These are phyloP conservation scores for Cercospora brassicicola DNA, from an alignment of 2,329 filamentous ascomycete species.

Conservation along the genomic window DNA sequence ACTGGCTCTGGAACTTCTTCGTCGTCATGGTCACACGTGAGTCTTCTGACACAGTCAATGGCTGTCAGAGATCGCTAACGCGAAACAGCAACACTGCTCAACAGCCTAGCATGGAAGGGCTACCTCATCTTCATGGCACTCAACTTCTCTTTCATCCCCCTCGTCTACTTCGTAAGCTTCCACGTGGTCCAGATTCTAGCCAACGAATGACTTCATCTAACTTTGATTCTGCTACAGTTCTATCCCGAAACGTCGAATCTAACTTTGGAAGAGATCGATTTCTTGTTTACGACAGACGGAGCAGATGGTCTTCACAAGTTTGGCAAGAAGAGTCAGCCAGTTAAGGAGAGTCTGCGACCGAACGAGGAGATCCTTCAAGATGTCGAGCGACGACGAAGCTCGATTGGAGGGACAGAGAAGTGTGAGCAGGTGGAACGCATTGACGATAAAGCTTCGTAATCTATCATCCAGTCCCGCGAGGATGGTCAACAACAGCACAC, in stretches of 20 bases:
- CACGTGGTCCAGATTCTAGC: not conserved
- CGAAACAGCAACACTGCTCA: slow-evolving; percentile 11
- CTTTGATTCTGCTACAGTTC: slow-evolving; percentile 2
- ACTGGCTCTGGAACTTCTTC: slow-evolving; percentile 54
- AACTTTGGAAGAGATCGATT: slow-evolving; percentile 49
- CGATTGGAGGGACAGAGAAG: slow-evolving; percentile 1
- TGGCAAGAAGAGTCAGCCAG: slow-evolving; percentile 27
- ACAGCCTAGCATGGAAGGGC: slow-evolving; percentile 50
- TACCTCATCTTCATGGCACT: slow-evolving; percentile 56
- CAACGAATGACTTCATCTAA: not conserved
- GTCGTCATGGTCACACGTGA: slow-evolving; percentile 30
- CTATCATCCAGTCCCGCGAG: no score
- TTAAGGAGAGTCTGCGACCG: slow-evolving; percentile 29
- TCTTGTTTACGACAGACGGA: slow-evolving; percentile 42
- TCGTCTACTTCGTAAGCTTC: slow-evolving; percentile 47
- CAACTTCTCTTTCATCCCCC: slow-evolving; percentile 49
- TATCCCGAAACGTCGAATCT: slow-evolving; percentile 47
- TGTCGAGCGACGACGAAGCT: slow-evolving; percentile 18
- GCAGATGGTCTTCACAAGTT: slow-evolving; percentile 29
- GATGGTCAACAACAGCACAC: not conserved
- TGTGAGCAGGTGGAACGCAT: slow-evolving; percentile 15
- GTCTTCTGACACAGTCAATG: not conserved
- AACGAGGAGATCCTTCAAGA: slow-evolving; percentile 20
- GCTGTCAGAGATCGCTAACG: slow-evolving; percentile 29
- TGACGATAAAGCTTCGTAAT: slow-evolving; percentile 16